A percentile compares a stretch with the other conserved stretches of the same genome.
Evolutionary conservation across 257 asterid species (phyloP).

Genomic region (Prunella vulgaris): DNA sequence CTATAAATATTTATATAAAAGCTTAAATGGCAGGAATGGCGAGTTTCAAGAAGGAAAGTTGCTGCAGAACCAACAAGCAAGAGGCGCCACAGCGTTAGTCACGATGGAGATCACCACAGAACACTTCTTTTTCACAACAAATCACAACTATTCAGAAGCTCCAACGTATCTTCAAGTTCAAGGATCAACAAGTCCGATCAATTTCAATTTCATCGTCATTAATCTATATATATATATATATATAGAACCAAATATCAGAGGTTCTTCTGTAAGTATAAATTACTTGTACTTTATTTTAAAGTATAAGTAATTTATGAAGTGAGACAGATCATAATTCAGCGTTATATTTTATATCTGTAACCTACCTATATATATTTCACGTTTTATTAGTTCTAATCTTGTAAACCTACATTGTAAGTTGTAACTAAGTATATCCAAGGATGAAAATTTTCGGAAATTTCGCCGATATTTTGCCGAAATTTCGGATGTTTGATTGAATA

Average conservation of each 20-base stretch:
- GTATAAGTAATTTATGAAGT: not conserved
- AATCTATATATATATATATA: not conserved
- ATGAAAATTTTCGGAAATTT: too few species aligned
- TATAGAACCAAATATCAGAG: not conserved
- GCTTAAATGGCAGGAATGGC: slow-evolving; percentile 13
- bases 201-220: not conserved
- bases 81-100: slow-evolving; percentile 26
- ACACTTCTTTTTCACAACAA: slow-evolving; percentile 11
- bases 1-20: too few species aligned
- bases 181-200: not conserved
- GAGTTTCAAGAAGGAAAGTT: not conserved
- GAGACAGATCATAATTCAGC: not conserved
- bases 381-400: too few species aligned
- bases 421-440: too few species aligned
- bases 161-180: not conserved
- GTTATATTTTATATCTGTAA: not conserved
- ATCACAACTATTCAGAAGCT: not conserved
- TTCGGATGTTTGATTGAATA: too few species aligned
- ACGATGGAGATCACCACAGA: slow-evolving; percentile 14
- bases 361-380: too few species aligned
- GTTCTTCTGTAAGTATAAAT: not conserved
- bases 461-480: too few species aligned
- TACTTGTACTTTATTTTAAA: not conserved
- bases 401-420: too few species aligned
- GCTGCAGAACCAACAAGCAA: slow-evolving; percentile 18